Evolutionary conservation across 1,284 basidiomycete genomes (phyloP).

Genomic region (Erythrobasidium hasegawianum): DNA sequence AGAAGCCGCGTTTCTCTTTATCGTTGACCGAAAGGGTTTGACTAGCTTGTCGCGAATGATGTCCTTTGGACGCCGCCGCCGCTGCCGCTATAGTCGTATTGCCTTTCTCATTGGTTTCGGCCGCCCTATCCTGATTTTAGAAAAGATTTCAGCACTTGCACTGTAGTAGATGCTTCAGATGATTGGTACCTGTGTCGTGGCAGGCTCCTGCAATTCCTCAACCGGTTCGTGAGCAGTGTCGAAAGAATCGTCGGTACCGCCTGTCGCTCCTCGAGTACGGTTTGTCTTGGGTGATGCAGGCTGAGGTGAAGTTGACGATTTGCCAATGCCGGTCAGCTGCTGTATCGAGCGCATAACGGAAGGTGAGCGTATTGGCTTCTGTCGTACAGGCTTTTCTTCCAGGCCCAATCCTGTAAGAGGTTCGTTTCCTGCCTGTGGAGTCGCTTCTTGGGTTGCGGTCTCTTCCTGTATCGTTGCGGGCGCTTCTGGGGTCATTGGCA

Average conservation of each 20-base stretch:
- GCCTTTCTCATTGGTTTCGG: no score
- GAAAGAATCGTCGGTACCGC: constrained; percentile 15
- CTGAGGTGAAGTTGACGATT: background rate
- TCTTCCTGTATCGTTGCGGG: background rate
- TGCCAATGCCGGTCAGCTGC: background rate
- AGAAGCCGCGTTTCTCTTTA: constrained; percentile 25
- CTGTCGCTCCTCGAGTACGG: background rate
- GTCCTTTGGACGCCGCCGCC: background rate
- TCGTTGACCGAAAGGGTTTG: constrained; percentile 5
- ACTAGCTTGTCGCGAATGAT: background rate
- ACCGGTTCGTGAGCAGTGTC: background rate
- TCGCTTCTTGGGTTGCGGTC: background rate
- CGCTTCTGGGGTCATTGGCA: background rate
- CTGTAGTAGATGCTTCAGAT: no score
- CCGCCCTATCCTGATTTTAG: no score
- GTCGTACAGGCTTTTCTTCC: background rate
- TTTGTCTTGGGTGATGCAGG: background rate
- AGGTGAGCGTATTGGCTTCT: background rate
- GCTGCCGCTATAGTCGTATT: no score
- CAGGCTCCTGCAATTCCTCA: background rate
- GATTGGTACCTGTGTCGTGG: background rate
- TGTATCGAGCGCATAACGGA: background rate
- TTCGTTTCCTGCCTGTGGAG: background rate
- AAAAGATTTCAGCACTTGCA: no score
- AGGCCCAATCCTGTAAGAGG: background rate